Percentiles rank a stretch among this genome's conserved stretches.
Conservation (phyloP, 2,329 filamentous ascomycete genomes). For the Pestalotiopsis sp. region DNA sequence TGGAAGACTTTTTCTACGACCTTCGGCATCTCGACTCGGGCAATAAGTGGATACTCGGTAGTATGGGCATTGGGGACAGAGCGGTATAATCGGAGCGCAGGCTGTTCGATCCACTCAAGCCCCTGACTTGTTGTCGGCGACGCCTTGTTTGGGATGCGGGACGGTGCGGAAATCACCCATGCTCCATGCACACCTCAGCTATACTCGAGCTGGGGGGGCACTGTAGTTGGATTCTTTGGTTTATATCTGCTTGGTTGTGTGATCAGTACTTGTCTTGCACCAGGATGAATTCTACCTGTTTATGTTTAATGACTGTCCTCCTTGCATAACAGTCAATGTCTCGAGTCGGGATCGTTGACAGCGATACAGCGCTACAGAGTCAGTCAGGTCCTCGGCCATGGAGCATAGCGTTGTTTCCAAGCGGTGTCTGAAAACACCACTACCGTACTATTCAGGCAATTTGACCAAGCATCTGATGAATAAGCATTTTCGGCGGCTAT, state of each 20-base stretch:
- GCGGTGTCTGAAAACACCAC: background rate
- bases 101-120: background rate
- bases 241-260: no score
- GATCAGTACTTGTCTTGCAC: no score
- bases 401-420: background rate
- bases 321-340: no score
- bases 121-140: background rate
- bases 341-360: no score
- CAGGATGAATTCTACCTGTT: no score
- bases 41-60: background rate
- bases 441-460: background rate
- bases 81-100: no score
- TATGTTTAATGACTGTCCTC: no score
- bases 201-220: background rate
- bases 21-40: background rate
- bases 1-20: background rate
- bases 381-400: no score
- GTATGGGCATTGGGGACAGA: no score
- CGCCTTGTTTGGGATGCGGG: background rate
- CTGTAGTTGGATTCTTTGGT: no score
- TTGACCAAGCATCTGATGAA: background rate
- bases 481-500: background rate
- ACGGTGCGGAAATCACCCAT: background rate
- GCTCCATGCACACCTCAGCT: background rate
- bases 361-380: no score